Evolutionary conservation across 2,329 filamentous ascomycete genomes (phyloP), one percentile per base, ranked within the genome.

Genomic region (Coleophoma crateriformis): DNA sequence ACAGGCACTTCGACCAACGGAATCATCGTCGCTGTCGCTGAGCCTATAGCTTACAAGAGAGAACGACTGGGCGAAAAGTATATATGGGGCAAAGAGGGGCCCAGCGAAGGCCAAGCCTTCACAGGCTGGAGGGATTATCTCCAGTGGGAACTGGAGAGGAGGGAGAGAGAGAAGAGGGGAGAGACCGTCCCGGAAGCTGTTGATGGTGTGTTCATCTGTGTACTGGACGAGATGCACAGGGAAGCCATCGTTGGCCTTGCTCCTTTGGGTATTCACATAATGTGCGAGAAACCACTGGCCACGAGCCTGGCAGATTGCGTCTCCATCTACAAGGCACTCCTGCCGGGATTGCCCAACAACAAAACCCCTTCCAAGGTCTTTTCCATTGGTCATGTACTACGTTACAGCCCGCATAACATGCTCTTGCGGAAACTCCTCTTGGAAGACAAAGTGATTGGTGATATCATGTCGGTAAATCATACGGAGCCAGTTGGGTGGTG

Each of bases 401-500:
- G 92, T 34, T 97, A 97, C 68, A 95, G 86, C 60, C 91, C 91
- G 10, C 91, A 96, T 67, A 97, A 97, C 64, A 86, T 90, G 67
- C 71, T 92, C 49, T 75, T 99, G 27, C 82, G 90, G 45, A 84
- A 86, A 63, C 71, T 97, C 14, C 75, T 97, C 5, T 76, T 90
- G 1, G 77, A 87, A 55, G 82, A 95, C 47, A 77, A 78, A 12
- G 80, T 84, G 12, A 85, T 99, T 61, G 94, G 94, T 7, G 87
- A 96, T 48, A 75, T 96, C 32, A 73, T 95, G 47, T 92, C 87
- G 37, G 77, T 96, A 37, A 88, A 95, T 55, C 94, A 97, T 68
- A 94, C 89, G 0, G 94, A 97, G 67, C 94, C 94, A 0, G 85
- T 99, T 0, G 94, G 94, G 1, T 95, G 87, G 84, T 97, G 90